These are phyloP conservation scores for Micractinium sp. DNA, from an alignment of 139 green algal genomes.

Conservation along the genomic window DNA sequence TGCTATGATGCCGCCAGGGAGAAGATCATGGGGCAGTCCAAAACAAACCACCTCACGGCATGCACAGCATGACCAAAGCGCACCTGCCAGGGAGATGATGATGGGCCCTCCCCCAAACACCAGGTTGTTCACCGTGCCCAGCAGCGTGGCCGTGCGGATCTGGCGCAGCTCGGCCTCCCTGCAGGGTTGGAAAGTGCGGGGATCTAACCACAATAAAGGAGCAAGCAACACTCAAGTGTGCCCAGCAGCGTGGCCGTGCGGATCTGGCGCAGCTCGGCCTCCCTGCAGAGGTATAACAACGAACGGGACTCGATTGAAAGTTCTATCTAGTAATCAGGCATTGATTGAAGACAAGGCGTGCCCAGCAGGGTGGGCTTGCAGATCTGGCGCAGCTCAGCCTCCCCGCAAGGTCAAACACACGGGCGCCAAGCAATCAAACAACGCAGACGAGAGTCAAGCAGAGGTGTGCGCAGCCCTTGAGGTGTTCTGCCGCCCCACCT, in stretches of 20 bases:
- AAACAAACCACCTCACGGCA: too few species aligned
- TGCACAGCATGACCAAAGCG: too few species aligned
- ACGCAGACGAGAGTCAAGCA: too few species aligned
- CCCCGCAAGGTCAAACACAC: too few species aligned
- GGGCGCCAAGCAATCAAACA: too few species aligned
- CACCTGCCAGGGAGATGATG: conserved; percentile 41
- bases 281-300: background rate
- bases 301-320: too few species aligned
- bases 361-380: too few species aligned
- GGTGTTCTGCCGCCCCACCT: conserved; percentile 19
- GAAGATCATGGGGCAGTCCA: too few species aligned
- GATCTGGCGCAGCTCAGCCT: background rate
- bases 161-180: conserved; percentile 69
- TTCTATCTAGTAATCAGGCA: too few species aligned
- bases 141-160: conserved; percentile 45
- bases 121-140: conserved; percentile 52
- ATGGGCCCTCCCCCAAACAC: conserved; percentile 54
- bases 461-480: too few species aligned
- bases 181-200: background rate
- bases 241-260: conserved; percentile 37
- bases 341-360: background rate
- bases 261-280: conserved; percentile 72
- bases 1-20: too few species aligned
- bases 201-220: background rate
- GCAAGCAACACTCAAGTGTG: conserved; percentile 2